Base-by-base conservation (phyloP, 768 basidiomycete species). In the Leccinum rimulosum region DNA sequence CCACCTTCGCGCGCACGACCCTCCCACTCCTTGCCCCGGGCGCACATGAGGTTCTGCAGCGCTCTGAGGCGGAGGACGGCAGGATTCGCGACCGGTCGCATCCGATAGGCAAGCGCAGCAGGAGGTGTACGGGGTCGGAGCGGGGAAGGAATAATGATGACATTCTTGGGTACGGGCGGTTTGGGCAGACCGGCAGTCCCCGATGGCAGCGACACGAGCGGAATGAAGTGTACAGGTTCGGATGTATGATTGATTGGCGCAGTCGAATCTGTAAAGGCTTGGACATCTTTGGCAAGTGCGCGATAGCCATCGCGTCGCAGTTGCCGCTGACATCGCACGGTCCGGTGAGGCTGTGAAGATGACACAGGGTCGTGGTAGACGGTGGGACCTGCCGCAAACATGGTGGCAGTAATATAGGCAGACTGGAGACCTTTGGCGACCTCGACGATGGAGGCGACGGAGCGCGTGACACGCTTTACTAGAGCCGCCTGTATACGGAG, bases 31-130 rank as follows among this genome's bases (percentile, higher is more conserved):
- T 75, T 68, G n/a, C 75, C 80, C 4, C 74, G 72, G 60, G 73
- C 73, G 64, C 66, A 76, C 68, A 82, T 76, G 9, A 81, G 69
- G 64, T 86, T 87, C 65, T 83, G 80, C 66, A 86, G 70, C n/a
- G 87, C 88, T 67, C 77, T 79, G 45, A 88, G 66, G 4, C 86
- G 75, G 53, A 88, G 74, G 60, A 81, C 76, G 48, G 82, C 76
- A 6, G 86, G 86, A 64, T 89, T 89, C 55, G 81, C 74, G 6
- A 88, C 78, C 3, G 81, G 82, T 8, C 88, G 77, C 63, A 82
- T 74, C 30, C 87, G 79, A 63, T 80, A 78, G 6, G 71, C 68
- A 53, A 77, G 70, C 10, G 62, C 57, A 27, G 66, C 48, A 17
- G 70, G 70, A 1, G 70, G 65, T 36, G 74, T 61, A 54, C 66